Conservation (phyloP, 108 stramenopile species). For the Cyclotella atomus region DNA sequence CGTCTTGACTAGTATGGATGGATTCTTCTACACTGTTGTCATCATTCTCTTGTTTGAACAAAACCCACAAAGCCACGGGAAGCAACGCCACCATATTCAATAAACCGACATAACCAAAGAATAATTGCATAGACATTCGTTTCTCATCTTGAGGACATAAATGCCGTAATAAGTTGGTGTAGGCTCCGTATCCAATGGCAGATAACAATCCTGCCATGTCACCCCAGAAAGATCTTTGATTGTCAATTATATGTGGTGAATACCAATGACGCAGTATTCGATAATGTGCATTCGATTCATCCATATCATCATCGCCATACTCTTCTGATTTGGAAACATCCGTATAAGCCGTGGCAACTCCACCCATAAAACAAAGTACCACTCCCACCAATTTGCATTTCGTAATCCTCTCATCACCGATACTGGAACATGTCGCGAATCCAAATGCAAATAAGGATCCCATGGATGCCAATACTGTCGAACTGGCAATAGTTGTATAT, state of each 20-base stretch:
- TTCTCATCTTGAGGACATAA: constrained; percentile 79
- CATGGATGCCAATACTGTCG: constrained; percentile 90
- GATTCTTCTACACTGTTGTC: constrained; percentile 15
- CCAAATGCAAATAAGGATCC: constrained; percentile 94
- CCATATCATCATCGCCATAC: not conserved
- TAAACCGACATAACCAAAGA: constrained; percentile 93
- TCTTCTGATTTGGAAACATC: too few relatives aligned
- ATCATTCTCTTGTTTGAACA: constrained; percentile 17
- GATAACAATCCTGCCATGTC: constrained; percentile 80
- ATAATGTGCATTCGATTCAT: not conserved
- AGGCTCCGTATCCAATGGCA: constrained; percentile 85
- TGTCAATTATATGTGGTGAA: constrained; percentile 4
- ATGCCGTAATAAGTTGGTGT: constrained; percentile 74
- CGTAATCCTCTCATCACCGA: constrained; percentile 68
- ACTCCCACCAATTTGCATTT: constrained; percentile 68
- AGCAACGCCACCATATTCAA: constrained; percentile 67
- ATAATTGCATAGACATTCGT: constrained; percentile 85
- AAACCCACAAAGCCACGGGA: constrained; percentile 69
- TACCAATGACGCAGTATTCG: not conserved
- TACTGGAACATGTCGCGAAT: constrained; percentile 69
- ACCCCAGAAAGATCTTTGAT: constrained; percentile 49
- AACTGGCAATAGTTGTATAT: constrained; percentile 89
- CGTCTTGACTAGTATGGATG: not conserved
- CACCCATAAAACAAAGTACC: constrained; percentile 68
- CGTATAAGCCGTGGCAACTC: constrained; percentile 64